Conservation (phyloP, 1,284 basidiomycete species). For the Trametes polyzona region DNA sequence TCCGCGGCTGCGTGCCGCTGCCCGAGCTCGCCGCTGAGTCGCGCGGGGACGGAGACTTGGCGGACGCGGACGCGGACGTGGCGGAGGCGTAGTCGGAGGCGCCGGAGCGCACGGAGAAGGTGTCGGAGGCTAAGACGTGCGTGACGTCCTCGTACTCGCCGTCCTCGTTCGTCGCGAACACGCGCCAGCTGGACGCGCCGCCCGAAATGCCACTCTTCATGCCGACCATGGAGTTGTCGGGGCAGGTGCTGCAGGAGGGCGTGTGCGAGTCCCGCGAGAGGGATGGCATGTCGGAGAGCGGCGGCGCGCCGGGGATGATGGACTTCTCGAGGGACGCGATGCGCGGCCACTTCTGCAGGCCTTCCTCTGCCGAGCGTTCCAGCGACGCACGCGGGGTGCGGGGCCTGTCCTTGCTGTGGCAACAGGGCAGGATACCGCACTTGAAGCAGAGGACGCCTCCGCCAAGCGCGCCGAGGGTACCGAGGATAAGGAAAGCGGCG, state of each 20-base stretch:
- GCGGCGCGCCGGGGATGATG: slow-evolving; percentile 21
- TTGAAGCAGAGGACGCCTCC: slow-evolving; percentile 32
- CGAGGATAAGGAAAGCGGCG: slow-evolving; percentile 33
- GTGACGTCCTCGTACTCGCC: slow-evolving; percentile 34
- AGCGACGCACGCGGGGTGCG: slow-evolving; percentile 9
- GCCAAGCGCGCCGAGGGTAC: slow-evolving; percentile 28
- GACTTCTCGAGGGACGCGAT: slow-evolving; percentile 23
- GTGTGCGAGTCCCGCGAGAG: slow-evolving; percentile 22
- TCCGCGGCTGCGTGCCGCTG: neutral
- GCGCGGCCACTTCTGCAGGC: slow-evolving; percentile 9
- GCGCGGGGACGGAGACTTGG: slow-evolving; percentile 1
- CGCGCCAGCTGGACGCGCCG: slow-evolving; percentile 5
- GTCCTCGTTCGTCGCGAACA: slow-evolving; percentile 19
- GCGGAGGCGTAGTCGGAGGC: slow-evolving; percentile 10
- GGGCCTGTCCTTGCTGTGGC: slow-evolving; percentile 8
- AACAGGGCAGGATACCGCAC: slow-evolving; percentile 26
- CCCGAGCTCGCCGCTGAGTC: slow-evolving; percentile 1
- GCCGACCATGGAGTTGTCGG: slow-evolving; percentile 20
- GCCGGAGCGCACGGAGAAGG: slow-evolving; percentile 21
- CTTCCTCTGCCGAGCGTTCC: slow-evolving; percentile 21
- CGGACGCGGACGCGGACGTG: slow-evolving; percentile 3
- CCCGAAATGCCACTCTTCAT: slow-evolving; percentile 18
- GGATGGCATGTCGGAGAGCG: slow-evolving; percentile 11
- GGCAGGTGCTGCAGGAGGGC: slow-evolving; percentile 24
- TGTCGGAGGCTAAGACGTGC: slow-evolving; percentile 30